A percentile compares a stretch with the other conserved stretches of the same genome.
These are phyloP conservation scores for Purshia tridentata DNA, from an alignment of 306 rosid genomes.

Conservation along the genomic window DNA sequence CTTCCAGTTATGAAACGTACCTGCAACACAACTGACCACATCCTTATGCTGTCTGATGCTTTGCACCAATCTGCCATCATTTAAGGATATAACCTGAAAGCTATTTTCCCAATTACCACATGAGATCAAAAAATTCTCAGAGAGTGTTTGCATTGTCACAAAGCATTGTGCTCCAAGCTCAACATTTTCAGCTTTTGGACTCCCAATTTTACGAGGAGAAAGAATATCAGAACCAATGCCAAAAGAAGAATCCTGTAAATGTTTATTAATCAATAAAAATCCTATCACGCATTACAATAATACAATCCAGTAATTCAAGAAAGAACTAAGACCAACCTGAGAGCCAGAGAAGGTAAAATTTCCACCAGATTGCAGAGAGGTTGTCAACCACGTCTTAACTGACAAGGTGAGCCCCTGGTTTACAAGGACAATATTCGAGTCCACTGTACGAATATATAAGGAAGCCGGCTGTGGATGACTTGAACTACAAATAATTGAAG, in stretches of 20 bases:
- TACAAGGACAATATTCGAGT: conserved; percentile 75
- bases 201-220: conserved; percentile 83
- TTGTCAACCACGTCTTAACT: conserved; percentile 90
- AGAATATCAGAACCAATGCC: conserved; percentile 86
- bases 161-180: conserved; percentile 89
- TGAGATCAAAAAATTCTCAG: conserved; percentile 79
- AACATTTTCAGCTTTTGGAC: conserved; percentile 85
- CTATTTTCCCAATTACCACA: conserved; percentile 99
- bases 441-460: conserved; percentile 68
- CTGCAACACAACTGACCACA: conserved; percentile 97
- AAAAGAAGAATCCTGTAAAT: conserved; percentile 80
- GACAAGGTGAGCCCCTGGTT: conserved; percentile 79
- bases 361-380: conserved; percentile 89
- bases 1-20: conserved; percentile 41
- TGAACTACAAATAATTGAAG: conserved; percentile 61
- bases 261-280: conserved; percentile 19
- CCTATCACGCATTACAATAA: conserved; percentile 7
- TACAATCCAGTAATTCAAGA: conserved; percentile 24
- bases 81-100: conserved; percentile 85
- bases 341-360: conserved; percentile 91
- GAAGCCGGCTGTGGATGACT: conserved; percentile 56
- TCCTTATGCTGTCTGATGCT: conserved; percentile 97
- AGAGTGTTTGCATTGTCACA: conserved; percentile 73
- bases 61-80: conserved; percentile 91
- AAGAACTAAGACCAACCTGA: conserved; percentile 60